phyloP scores from a whole-genome alignment of 441 rosid species.

The Gossypium aridum region DNA sequence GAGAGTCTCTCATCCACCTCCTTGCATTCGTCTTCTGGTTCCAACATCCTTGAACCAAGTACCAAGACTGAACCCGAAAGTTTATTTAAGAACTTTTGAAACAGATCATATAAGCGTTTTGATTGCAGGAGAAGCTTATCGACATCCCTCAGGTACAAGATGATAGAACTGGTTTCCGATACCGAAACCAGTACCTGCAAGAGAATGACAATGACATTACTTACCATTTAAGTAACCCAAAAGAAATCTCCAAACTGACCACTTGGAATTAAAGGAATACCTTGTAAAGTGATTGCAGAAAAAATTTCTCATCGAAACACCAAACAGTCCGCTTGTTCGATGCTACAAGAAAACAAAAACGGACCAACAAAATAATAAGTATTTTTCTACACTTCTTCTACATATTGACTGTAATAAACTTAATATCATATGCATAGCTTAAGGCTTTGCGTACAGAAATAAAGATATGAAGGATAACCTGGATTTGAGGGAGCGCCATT shows the following conservation, averaged over 20 bases:
- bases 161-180: constrained; percentile 51
- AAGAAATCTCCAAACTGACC: background rate
- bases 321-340: constrained; percentile 46
- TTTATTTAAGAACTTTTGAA: constrained; percentile 58
- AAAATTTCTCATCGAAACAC: constrained; percentile 76
- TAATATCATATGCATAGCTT: constrained; percentile 1
- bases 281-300: constrained; percentile 79
- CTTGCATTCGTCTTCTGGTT: constrained; percentile 49
- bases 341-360: constrained; percentile 33
- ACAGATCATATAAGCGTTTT: constrained; percentile 55
- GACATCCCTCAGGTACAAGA: constrained; percentile 72
- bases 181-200: constrained; percentile 61
- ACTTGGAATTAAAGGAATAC: constrained; percentile 25
- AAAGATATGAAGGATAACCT: constrained; percentile 34
- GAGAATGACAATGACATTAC: constrained; percentile 1
- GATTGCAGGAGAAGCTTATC: constrained; percentile 79
- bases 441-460: background rate
- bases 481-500: constrained; percentile 33
- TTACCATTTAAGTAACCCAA: background rate
- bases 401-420: background rate
- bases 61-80: constrained; percentile 70
- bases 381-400: background rate
- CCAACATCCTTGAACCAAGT: constrained; percentile 75
- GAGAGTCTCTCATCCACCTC: constrained; percentile 69
- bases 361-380: constrained; percentile 8